These are phyloP conservation scores for Trichoderma afroharzianum DNA, from an alignment of 2,329 filamentous ascomycete species.

Conservation along the genomic window DNA sequence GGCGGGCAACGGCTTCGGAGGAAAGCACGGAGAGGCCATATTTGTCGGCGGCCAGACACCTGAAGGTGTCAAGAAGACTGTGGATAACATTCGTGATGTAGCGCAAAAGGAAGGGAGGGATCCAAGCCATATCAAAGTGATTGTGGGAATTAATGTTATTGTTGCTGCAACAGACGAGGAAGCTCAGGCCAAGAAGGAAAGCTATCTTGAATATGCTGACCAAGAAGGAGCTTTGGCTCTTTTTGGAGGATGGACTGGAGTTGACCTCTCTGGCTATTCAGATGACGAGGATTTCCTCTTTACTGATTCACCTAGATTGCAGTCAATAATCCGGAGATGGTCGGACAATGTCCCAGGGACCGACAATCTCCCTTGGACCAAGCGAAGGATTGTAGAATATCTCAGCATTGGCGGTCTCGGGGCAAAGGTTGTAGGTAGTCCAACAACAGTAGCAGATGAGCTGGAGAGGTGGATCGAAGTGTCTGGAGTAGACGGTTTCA, in stretches of 20 bases:
- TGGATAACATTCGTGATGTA: constrained; percentile 7
- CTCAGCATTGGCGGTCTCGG: constrained; percentile 48
- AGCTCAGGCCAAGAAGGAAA: constrained; percentile 2
- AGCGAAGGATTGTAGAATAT: constrained; percentile 53
- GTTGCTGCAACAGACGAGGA: constrained; percentile 15
- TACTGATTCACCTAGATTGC: background rate
- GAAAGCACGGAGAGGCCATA: constrained; percentile 15
- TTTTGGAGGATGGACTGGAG: constrained; percentile 12
- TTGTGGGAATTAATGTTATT: constrained; percentile 11
- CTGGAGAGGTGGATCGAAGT: constrained; percentile 43
- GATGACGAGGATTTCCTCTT: constrained; percentile 16
- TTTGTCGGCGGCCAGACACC: constrained; percentile 12
- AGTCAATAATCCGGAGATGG: constrained; percentile 20
- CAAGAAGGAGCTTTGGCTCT: constrained; percentile 13
- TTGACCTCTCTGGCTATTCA: constrained; percentile 10
- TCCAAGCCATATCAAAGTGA: constrained; percentile 9
- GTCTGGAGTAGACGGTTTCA: constrained; percentile 32
- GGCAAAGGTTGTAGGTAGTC: constrained; percentile 45
- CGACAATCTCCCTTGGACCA: constrained; percentile 46
- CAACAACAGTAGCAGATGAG: constrained; percentile 43
- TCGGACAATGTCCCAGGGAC: constrained; percentile 20
- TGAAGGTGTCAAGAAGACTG: constrained; percentile 6
- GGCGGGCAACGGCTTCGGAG: constrained; percentile 15
- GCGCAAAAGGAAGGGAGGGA: background rate
- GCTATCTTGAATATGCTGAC: constrained; percentile 14